Percentiles rank a stretch among this genome's conserved stretches.
Evolutionary conservation across 148 eudicot species (phyloP).

Genomic region (Rhododendron mucronatum): DNA sequence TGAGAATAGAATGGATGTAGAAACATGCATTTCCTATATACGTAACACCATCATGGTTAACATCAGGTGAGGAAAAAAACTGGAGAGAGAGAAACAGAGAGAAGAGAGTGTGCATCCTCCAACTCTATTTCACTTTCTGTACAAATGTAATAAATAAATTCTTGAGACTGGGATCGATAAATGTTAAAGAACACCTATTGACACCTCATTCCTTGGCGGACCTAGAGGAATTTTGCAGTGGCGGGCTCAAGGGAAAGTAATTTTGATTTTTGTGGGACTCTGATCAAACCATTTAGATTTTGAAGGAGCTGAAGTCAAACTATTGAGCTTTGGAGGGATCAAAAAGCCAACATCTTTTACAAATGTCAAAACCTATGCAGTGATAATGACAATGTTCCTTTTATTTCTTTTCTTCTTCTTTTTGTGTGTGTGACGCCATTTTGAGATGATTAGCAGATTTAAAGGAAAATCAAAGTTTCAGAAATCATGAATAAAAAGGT

Average conservation of each 20-base stretch:
- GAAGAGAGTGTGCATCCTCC: not conserved
- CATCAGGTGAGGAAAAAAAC: not conserved
- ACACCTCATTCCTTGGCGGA: not conserved
- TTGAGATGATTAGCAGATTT: not conserved
- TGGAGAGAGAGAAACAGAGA: not conserved
- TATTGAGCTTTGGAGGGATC: not conserved
- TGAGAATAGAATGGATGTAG: conserved; percentile 4
- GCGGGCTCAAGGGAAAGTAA: not conserved
- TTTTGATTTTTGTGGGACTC: not conserved
- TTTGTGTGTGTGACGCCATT: not conserved
- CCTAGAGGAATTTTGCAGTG: not conserved
- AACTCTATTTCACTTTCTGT: not conserved
- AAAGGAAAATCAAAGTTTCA: not conserved
- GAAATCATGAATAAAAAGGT: not conserved
- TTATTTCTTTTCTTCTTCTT: not conserved
- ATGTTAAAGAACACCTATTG: not conserved
- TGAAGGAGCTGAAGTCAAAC: not conserved
- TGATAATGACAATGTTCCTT: not conserved
- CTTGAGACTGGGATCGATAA: not conserved
- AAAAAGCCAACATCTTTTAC: not conserved
- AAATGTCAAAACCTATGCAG: not conserved
- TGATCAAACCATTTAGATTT: not conserved
- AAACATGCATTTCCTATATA: not conserved
- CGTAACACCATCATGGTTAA: not conserved
- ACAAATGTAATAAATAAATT: not conserved